These are phyloP conservation scores for Globisporangium barbulae DNA, from an alignment of 352 stramenopile genomes.

Conservation along the genomic window DNA sequence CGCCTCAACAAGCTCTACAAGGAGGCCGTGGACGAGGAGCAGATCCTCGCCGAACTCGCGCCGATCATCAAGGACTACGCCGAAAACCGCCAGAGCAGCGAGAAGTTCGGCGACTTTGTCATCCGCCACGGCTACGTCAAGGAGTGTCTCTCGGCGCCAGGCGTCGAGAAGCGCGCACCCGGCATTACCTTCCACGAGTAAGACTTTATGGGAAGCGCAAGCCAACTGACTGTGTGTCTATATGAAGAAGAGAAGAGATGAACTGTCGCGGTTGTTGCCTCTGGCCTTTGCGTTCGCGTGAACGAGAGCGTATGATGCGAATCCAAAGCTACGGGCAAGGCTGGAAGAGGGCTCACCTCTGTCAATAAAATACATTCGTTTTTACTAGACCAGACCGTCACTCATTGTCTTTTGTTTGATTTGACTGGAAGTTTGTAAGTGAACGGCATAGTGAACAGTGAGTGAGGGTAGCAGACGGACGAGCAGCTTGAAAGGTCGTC, in stretches of 20 bases:
- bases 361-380: neutral
- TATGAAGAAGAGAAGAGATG: neutral
- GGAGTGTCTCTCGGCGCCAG: constrained; percentile 56
- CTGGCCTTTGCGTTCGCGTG: neutral
- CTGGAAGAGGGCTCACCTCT: neutral
- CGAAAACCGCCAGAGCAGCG: constrained; percentile 48
- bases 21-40: constrained; percentile 70
- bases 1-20: constrained; percentile 85
- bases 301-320: neutral
- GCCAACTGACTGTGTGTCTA: neutral
- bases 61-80: constrained; percentile 82
- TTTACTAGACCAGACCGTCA: neutral
- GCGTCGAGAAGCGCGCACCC: constrained; percentile 55
- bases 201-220: neutral
- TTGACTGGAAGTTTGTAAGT: too few relatives aligned
- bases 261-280: neutral
- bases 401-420: neutral
- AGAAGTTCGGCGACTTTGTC: constrained; percentile 86
- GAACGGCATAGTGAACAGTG: too few relatives aligned
- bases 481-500: constrained; percentile 4
- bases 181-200: constrained; percentile 73
- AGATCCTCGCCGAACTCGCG: constrained; percentile 66
- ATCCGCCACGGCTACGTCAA: constrained; percentile 72
- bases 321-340: neutral
- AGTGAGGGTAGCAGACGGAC: too few relatives aligned